A percentile compares a stretch with the other conserved stretches of the same genome.
Conservation (phyloP, 768 basidiomycete species). For the Daedaleopsis nitida region DNA sequence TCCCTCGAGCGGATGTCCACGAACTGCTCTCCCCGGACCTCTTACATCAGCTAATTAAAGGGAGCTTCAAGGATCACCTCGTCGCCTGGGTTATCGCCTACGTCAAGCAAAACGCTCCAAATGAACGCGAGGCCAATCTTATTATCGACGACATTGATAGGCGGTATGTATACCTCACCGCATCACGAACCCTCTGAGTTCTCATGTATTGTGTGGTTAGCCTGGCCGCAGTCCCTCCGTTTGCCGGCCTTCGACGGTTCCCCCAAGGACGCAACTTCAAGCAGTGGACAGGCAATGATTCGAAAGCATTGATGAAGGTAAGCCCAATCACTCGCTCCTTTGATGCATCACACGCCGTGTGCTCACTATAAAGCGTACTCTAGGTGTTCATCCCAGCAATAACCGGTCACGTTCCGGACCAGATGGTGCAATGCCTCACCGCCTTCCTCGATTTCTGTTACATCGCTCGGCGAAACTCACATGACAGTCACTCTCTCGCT, state of each 20-base stretch:
- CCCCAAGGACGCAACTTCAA: conserved; percentile 27
- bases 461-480: conserved; percentile 9
- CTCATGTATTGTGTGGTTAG: neutral
- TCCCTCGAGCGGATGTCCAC: conserved; percentile 25
- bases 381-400: conserved; percentile 29
- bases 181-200: neutral
- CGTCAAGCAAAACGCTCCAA: too few relatives aligned
- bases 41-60: conserved; percentile 27
- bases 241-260: conserved; percentile 25
- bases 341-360: neutral
- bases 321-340: too few relatives aligned
- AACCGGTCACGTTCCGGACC: conserved; percentile 14
- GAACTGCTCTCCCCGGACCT: conserved; percentile 21
- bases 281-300: conserved; percentile 33
- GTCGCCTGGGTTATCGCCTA: conserved; percentile 14
- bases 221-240: conserved; percentile 22
- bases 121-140: neutral
- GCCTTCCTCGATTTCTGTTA: conserved; percentile 30
- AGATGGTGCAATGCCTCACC: conserved; percentile 17
- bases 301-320: conserved; percentile 32
- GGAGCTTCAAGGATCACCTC: conserved; percentile 26
- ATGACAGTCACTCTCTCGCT: neutral
- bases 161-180: neutral
- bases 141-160: conserved; percentile 1
- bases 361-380: neutral